Evolutionary conservation across 1,284 basidiomycete genomes (phyloP), one percentile per base, ranked within the genome.

Genomic region (Ceratobasidium sp.): DNA sequence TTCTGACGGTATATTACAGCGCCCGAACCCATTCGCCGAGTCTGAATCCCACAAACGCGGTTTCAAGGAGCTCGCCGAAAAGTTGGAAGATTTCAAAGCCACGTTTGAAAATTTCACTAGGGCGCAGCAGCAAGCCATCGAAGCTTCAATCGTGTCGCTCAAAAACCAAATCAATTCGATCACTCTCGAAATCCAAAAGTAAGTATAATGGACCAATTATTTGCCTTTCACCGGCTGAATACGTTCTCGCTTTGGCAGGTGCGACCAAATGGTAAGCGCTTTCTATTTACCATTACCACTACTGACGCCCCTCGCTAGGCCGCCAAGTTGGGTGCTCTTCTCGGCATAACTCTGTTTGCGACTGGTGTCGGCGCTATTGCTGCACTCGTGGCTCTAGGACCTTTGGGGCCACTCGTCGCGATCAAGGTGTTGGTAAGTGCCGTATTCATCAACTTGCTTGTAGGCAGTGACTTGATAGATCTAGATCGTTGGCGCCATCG

Each of bases 321-420:
- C 27, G n/a, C 7, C 7, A 53, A 53, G 27, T 22, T 53, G 1
- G 27, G 51, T 14, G 27, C 27, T 27, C 51, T 53, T 22, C 51
- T 53, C 24, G 51, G 51, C 24, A 53, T 53, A 5, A 53, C 51
- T 14, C 9, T 53, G 7, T 53, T 53, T 14, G 51, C 51, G 2
- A 53, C 51, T 53, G 51, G 51, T 8, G 51, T 53, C 14, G 51
- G 51, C 22, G 51, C 51, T 5, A 53, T 53, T 14, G 51, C 51
- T 27, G 27, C n/a, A 7, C 24, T 53, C 19, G 51, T 53, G 14
- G 51, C 51, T 1, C 14, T 53, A 11, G 51, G 51, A 29, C 51
- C 51, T 1, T 53, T 53, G 51, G 51, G 51, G 6, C 51, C 51
- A 3, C 24, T 16, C 22, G 51, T 53, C 24, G 51, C 51, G 2